Percentiles rank a stretch among this genome's conserved stretches.
These are phyloP conservation scores for Cyclotella cryptica DNA, from an alignment of 108 stramenopile species.

Conservation along the genomic window DNA sequence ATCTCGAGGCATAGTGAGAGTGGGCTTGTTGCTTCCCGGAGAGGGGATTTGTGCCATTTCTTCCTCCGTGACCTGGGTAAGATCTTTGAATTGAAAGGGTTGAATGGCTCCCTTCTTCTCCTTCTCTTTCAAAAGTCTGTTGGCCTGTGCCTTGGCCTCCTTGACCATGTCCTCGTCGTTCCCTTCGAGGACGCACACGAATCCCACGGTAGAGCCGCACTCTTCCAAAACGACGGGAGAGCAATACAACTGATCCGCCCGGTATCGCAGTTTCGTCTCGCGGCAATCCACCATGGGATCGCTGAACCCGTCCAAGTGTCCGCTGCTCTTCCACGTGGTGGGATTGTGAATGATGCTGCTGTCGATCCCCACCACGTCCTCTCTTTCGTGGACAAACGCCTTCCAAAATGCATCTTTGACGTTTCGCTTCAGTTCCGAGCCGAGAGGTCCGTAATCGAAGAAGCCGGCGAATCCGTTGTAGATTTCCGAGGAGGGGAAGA, in stretches of 20 bases:
- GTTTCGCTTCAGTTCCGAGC: conserved; percentile 88
- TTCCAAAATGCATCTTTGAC: conserved; percentile 95
- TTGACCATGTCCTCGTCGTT: conserved; percentile 87
- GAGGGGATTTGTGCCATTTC: conserved; percentile 89
- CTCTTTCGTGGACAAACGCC: conserved; percentile 87
- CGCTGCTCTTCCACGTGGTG: conserved; percentile 94
- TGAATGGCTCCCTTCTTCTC: conserved; percentile 54
- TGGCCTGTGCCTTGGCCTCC: conserved; percentile 77
- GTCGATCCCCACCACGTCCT: conserved; percentile 96
- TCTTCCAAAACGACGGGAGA: conserved; percentile 68
- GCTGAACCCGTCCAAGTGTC: conserved; percentile 96
- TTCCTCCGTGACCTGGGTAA: conserved; percentile 81
- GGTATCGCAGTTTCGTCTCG: conserved; percentile 92
- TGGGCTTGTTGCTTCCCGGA: conserved; percentile 88
- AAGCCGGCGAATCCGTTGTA: conserved; percentile 98
- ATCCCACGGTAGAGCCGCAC: conserved; percentile 67
- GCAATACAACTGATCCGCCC: conserved; percentile 95
- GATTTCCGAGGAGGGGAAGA: conserved; percentile 95
- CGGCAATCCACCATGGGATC: conserved; percentile 99
- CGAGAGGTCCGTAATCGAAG: conserved; percentile 98
- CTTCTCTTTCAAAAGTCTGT: conserved; percentile 67
- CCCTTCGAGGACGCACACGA: conserved; percentile 89
- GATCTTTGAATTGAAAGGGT: conserved; percentile 78
- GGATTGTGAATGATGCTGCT: conserved; percentile 94
- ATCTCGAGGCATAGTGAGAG: conserved; percentile 91